A percentile compares a stretch with the other conserved stretches of the same genome.
phyloP scores from a whole-genome alignment of 139 green algal species.

The Spirogloea muscicola region DNA sequence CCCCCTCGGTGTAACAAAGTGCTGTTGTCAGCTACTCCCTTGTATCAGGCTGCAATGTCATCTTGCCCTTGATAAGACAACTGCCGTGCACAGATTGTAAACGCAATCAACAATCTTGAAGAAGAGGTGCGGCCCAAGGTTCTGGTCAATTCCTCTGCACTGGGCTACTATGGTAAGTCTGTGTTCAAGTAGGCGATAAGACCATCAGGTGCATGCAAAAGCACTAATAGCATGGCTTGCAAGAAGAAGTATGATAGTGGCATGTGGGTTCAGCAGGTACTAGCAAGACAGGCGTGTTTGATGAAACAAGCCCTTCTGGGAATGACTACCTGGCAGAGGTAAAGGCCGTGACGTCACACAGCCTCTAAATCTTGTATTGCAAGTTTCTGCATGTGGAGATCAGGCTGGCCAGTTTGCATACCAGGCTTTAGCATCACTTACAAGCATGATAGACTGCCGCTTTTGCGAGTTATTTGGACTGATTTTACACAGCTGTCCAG shows the following conservation, averaged over 20 bases:
- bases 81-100: slow-evolving; percentile 48
- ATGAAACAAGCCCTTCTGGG: slow-evolving; percentile 66
- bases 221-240: not conserved
- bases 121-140: slow-evolving; percentile 67
- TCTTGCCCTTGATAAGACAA: too few relatives aligned
- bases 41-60: too few relatives aligned
- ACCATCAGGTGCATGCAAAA: not conserved
- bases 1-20: too few relatives aligned
- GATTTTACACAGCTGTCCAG: not conserved
- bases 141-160: slow-evolving; percentile 77
- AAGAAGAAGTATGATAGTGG: not conserved
- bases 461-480: too few relatives aligned
- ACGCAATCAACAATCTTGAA: slow-evolving; percentile 69
- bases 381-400: too few relatives aligned
- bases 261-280: slow-evolving; percentile 28
- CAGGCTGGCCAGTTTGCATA: too few relatives aligned
- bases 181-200: not conserved
- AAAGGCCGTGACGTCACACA: too few relatives aligned
- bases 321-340: slow-evolving; percentile 82
- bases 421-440: too few relatives aligned
- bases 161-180: slow-evolving; percentile 82
- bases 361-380: too few relatives aligned
- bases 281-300: slow-evolving; percentile 73
- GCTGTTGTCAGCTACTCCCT: too few relatives aligned
- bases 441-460: too few relatives aligned